phyloP scores from a whole-genome alignment of 805 yeast genomes.

The Wickerhamomyces sydowiorum region DNA sequence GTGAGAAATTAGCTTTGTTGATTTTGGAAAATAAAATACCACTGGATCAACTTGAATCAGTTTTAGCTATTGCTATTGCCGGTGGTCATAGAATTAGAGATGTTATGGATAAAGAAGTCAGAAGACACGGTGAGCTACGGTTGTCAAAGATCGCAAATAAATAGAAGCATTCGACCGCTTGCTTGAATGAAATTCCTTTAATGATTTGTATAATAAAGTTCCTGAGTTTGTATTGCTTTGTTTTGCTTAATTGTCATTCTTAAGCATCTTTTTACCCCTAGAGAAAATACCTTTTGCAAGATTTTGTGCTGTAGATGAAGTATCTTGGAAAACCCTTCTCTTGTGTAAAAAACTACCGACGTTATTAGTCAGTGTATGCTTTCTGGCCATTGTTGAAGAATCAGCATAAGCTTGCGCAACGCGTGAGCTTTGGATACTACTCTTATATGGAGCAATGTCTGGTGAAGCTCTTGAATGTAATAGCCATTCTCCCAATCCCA shows the following conservation, averaged over 20 bases:
- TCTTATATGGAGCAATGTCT: slow-evolving; percentile 22
- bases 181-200: not conserved
- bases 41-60: slow-evolving; percentile 68
- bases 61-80: slow-evolving; percentile 76
- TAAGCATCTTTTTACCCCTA: slow-evolving; percentile 48
- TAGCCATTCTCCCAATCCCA: slow-evolving; percentile 58
- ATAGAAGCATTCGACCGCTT: slow-evolving; percentile 1
- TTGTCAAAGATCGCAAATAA: slow-evolving; percentile 34
- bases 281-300: slow-evolving; percentile 50
- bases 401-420: slow-evolving; percentile 64
- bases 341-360: slow-evolving; percentile 45
- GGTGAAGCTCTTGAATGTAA: slow-evolving; percentile 26
- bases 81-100: slow-evolving; percentile 82
- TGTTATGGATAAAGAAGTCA: slow-evolving; percentile 79
- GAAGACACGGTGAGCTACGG: slow-evolving; percentile 64
- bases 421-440: slow-evolving; percentile 30
- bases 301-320: slow-evolving; percentile 45
- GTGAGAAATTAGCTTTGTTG: slow-evolving; percentile 72
- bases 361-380: slow-evolving; percentile 33
- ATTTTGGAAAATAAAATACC: slow-evolving; percentile 82
- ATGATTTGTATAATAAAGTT: not conserved
- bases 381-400: slow-evolving; percentile 35
- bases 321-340: slow-evolving; percentile 42
- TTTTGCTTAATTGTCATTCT: slow-evolving; percentile 13
- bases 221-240: not conserved